Base-by-base conservation (phyloP, 352 stramenopile genomes). In the Lagenidium sp. region DNA sequence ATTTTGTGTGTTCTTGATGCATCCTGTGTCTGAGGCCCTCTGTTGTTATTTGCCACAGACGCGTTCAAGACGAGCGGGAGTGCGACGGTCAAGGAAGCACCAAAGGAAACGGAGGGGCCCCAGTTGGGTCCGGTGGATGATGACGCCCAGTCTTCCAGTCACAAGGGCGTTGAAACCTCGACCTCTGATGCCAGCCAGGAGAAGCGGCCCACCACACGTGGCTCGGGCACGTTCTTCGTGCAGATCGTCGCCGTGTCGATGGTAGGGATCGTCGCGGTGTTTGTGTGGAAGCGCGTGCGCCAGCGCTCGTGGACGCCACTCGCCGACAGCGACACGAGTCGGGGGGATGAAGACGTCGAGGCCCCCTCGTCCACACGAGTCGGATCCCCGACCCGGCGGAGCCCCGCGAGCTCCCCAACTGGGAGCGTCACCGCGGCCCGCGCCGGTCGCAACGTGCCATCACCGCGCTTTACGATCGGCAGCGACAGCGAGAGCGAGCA, bases 241-340 rank as follows among this genome's bases (percentile, higher is more conserved):
- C 59, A 83, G 54, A 49, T 79, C 37, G 40, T 81, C 15, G 37
- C 72, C 21, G 58, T 85, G 26, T 77, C 68, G 31, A 36, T 83
- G 2, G 53, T 84, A 3, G 71, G 76, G 6, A 18, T 89, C n/a
- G 48, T 74, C 19, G 51, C 84, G 12, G 46, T 65, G n/a, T 63
- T 82, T 12, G 46, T 65, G 0, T 81, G 69, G 63, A 64, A 57
- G n/a, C 68, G 59, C n/a, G 44, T 79, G n/a, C 48, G 53, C 11
- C 50, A 60, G 25, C 41, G 52, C 13, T 55, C 68, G 24, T 88
- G 76, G 76, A 67, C 65, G 1, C 68, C 68, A 7, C 37, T 61
- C 12, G 26, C 15, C n/a, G 53, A 61, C 22, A 49, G 39, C 12
- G 53, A 61, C 19, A 57, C 46, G 3, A 32, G 53, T 22, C 11